phyloP scores from a whole-genome alignment of 768 basidiomycete genomes.

The Hygrophorus russula region DNA sequence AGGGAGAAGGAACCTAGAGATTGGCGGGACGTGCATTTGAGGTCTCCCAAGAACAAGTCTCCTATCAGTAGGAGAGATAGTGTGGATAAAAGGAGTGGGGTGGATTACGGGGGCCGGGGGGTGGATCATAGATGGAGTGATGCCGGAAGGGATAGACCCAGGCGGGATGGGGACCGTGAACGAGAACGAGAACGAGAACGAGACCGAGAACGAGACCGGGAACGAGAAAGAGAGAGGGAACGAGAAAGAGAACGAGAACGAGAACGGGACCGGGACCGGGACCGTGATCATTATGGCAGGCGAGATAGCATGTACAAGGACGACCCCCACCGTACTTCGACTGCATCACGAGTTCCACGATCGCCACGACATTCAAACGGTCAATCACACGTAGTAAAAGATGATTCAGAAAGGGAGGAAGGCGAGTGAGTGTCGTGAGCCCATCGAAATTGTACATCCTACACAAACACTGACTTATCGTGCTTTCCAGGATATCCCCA shows the following conservation, averaged over 20 bases:
- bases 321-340: conserved; percentile 2
- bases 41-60: conserved; percentile 20
- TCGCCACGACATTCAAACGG: conserved; percentile 7
- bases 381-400: conserved; percentile 11
- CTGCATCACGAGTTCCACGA: conserved; percentile 12
- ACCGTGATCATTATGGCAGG: conserved; percentile 15
- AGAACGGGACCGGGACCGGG: conserved; percentile 12
- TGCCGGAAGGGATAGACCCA: conserved; percentile 23
- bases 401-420: conserved; percentile 69
- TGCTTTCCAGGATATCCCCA: conserved; percentile 51
- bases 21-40: conserved; percentile 63
- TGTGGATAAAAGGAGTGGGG: conserved; percentile 21
- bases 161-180: background rate
- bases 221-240: conserved; percentile 9
- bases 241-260: background rate
- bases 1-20: conserved; percentile 47
- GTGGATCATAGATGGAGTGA: conserved; percentile 23
- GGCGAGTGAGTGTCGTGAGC: conserved; percentile 75
- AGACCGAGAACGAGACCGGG: conserved; percentile 8
- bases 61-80: conserved; percentile 21
- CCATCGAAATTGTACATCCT: background rate
- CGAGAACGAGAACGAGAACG: conserved; percentile 11
- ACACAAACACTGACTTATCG: conserved; percentile 7
- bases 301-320: conserved; percentile 1
- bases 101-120: conserved; percentile 20